Percentiles rank a stretch among this genome's conserved stretches.
Evolutionary conservation across 805 yeast genomes (phyloP).

Genomic region (Ogataea haglerorum): DNA sequence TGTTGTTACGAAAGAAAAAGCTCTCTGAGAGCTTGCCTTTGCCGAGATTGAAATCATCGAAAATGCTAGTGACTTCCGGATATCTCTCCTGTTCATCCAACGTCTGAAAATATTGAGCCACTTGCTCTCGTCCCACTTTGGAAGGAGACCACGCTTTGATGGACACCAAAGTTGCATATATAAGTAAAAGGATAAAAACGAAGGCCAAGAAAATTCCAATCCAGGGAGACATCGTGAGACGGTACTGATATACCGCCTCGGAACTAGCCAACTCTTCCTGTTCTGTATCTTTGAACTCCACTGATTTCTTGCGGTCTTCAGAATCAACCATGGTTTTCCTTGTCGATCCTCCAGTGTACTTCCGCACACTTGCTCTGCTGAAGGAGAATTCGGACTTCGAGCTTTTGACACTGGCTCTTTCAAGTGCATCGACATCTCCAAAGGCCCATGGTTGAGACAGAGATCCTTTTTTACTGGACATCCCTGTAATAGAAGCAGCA

Average conservation of each 20-base stretch:
- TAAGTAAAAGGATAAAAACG: slow-evolving; percentile 9
- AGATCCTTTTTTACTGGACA: slow-evolving; percentile 21
- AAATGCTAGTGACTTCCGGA: slow-evolving; percentile 10
- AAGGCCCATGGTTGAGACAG: slow-evolving; percentile 19
- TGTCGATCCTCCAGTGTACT: slow-evolving; percentile 10
- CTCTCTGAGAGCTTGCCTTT: background rate
- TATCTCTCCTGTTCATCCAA: slow-evolving; percentile 10
- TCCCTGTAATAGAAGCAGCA: slow-evolving; percentile 20
- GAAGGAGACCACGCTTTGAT: slow-evolving; percentile 14
- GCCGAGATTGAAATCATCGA: slow-evolving; percentile 3
- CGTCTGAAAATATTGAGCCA: slow-evolving; percentile 10
- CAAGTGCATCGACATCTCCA: slow-evolving; percentile 20
- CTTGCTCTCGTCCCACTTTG: slow-evolving; percentile 10
- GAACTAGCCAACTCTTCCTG: background rate
- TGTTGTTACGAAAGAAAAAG: background rate
- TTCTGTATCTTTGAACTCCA: slow-evolving; percentile 14
- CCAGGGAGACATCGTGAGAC: slow-evolving; percentile 13
- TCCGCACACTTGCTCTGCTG: slow-evolving; percentile 14
- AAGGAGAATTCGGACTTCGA: slow-evolving; percentile 20
- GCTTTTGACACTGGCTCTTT: slow-evolving; percentile 16
- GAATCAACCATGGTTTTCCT: slow-evolving; percentile 6
- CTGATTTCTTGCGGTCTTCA: slow-evolving; percentile 16
- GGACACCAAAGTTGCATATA: slow-evolving; percentile 15
- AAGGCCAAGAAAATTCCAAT: slow-evolving; percentile 3
- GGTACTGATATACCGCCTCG: background rate